Percentiles rank a stretch among this genome's conserved stretches.
Conservation (phyloP, 768 basidiomycete genomes). For the Boletus insuetus region DNA sequence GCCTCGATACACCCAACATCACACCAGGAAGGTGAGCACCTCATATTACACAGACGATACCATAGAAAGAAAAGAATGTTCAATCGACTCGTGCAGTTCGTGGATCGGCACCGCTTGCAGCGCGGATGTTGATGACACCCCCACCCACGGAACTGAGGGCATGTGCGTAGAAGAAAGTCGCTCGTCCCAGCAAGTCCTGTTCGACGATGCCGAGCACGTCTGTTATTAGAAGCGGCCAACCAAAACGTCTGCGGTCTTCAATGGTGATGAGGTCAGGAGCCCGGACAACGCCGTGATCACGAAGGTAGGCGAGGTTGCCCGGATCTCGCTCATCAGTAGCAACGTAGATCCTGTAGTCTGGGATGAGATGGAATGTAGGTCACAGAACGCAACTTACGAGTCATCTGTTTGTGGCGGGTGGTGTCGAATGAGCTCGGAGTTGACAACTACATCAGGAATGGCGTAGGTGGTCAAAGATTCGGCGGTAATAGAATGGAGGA, state of each 20-base stretch:
- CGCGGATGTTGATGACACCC: slow-evolving; percentile 41
- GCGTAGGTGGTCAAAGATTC: slow-evolving; percentile 20
- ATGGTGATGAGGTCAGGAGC: slow-evolving; percentile 41
- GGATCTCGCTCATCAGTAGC: slow-evolving; percentile 44
- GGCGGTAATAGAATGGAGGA: slow-evolving; percentile 17
- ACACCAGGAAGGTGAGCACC: background rate
- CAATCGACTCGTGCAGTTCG: slow-evolving; percentile 38
- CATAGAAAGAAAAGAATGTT: background rate
- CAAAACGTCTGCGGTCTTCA: slow-evolving; percentile 40
- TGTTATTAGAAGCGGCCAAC: slow-evolving; percentile 43
- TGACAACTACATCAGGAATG: slow-evolving; percentile 19
- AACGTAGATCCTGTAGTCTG: slow-evolving; percentile 29
- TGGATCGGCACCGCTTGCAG: slow-evolving; percentile 38
- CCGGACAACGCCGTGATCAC: slow-evolving; percentile 36
- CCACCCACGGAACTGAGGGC: slow-evolving; percentile 42
- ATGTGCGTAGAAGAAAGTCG: slow-evolving; percentile 42
- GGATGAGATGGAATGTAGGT: slow-evolving; percentile 3
- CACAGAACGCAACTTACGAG: slow-evolving; percentile 12
- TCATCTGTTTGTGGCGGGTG: slow-evolving; percentile 20
- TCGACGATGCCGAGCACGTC: slow-evolving; percentile 44
- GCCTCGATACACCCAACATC: background rate
- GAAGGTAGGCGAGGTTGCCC: slow-evolving; percentile 33
- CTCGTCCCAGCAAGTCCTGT: slow-evolving; percentile 39
- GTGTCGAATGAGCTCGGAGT: slow-evolving; percentile 14
- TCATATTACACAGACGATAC: background rate